Conservation (phyloP, 768 basidiomycete species). For the Holtermannia corniformis region DNA sequence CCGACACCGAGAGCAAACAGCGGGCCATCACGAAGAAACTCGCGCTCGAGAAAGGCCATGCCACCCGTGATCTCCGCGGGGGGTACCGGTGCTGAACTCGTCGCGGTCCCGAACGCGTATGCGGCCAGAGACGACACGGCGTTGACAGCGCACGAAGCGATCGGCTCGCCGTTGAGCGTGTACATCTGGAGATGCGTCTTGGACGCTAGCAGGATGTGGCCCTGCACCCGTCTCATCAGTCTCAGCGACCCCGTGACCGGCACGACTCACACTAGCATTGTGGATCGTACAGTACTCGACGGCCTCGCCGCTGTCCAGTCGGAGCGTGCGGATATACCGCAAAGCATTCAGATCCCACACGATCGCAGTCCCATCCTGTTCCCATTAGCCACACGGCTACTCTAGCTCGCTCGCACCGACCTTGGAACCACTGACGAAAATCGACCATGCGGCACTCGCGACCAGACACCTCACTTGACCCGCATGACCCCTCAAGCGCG, state of each 20-base stretch:
- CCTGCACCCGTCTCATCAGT: conserved; percentile 49
- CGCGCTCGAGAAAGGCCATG: conserved; percentile 78
- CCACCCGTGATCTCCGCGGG: conserved; percentile 54
- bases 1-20: conserved; percentile 72
- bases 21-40: conserved; percentile 66
- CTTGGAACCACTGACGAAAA: conserved; percentile 69
- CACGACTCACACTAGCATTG: conserved; percentile 64
- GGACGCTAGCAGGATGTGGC: conserved; percentile 79
- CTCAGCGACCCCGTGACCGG: background rate
- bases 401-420: conserved; percentile 12
- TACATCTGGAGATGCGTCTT: conserved; percentile 60
- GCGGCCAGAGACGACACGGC: conserved; percentile 3
- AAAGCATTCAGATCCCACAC: conserved; percentile 85
- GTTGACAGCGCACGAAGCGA: conserved; percentile 46
- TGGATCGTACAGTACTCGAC: conserved; percentile 69
- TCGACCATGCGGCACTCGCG: conserved; percentile 71
- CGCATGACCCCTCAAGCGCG: conserved; percentile 73
- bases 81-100: conserved; percentile 54
- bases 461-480: conserved; percentile 58
- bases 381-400: background rate
- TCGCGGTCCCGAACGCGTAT: conserved; percentile 35
- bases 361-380: conserved; percentile 65
- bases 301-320: conserved; percentile 57
- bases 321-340: conserved; percentile 58
- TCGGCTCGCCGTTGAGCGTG: conserved; percentile 74